Base-by-base conservation (phyloP, 768 basidiomycete species). In the Boletus reticulatus region DNA sequence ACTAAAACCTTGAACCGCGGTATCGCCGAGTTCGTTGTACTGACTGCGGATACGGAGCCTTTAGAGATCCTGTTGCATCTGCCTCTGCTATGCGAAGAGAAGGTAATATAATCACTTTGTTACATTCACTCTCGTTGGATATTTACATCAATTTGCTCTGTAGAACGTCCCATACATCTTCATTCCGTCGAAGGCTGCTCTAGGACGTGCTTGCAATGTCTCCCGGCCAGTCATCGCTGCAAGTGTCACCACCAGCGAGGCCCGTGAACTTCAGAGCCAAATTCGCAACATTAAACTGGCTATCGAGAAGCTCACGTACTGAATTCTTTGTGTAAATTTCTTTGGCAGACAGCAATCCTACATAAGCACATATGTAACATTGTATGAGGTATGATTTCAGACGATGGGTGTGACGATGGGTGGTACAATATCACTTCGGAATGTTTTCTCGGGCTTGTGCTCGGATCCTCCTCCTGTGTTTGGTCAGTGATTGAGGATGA, bases 1-100 rank as follows among this genome's bases (percentile, higher is more conserved):
- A 99, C 97, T 62, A 99, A 99, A 79, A 97, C 94, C 19, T 83
- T 98, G 60, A 98, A 98, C 73, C 92, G 96, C 67, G 96, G 96
- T 78, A 92, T 96, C 62, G 89, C 95, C 57, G 97, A 99, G 76
- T 92, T 99, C 75, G 94, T 98, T 75, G 85, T 99, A 67, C 79
- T 99, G 73, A 97, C 97, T 52, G 88, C 88, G 52, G 94, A 99
- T 67, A 98, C 96, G 31, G 95, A 98, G 73, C 97, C 97, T 45
- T 82, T 99, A 65, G 97, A 98, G 72, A 99, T 99, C 73, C 77
- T 99, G 52, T 84, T 99, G 59, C 97, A 99, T 74, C 86, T 99
- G 31, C 97, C 97, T 37, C 80, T 99, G 57, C 81, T 99, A 27
- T 99, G 97, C 69, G 97, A 99, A 73, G 97, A 99, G 78, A 99